Conservation (phyloP, 176 grass and related monocot genomes). For the Echinochloa phyllopogon region DNA sequence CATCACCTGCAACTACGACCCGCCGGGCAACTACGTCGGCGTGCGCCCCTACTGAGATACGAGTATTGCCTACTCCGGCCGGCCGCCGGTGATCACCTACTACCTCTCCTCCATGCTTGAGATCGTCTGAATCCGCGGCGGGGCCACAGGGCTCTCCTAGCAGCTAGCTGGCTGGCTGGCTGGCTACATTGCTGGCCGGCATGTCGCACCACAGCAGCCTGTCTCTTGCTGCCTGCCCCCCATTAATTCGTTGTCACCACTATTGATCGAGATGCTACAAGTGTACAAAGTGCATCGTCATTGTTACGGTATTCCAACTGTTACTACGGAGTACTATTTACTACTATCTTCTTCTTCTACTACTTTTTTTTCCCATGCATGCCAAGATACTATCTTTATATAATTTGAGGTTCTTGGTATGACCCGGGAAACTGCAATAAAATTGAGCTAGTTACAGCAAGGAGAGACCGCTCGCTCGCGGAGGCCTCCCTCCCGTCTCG, state of each 20-base stretch:
- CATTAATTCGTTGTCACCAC: constrained; percentile 22
- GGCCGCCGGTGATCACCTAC: neutral
- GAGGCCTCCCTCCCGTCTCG: no score
- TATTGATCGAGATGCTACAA: constrained; percentile 33
- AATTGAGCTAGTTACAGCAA: constrained; percentile 24
- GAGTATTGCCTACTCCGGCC: neutral
- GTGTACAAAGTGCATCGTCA: constrained; percentile 43
- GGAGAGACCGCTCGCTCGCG: no score
- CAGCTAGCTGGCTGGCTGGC: neutral
- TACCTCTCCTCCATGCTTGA: neutral
- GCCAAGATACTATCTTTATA: neutral
- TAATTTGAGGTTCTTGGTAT: neutral
- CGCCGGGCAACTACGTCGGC: constrained; percentile 73
- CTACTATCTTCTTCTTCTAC: neutral
- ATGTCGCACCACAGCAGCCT: neutral
- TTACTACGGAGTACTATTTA: no score
- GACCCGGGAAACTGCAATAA: constrained; percentile 23
- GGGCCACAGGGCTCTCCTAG: neutral
- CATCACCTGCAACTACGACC: constrained; percentile 82
- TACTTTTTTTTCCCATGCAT: neutral
- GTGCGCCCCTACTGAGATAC: constrained; percentile 61
- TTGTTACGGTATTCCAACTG: neutral
- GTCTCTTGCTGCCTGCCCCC: neutral
- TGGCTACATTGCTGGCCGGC: neutral
- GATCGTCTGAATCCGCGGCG: neutral